Evolutionary conservation across 345 rosid species (phyloP), one percentile per base, ranked within the genome.

Genomic region (Acer negundo): DNA sequence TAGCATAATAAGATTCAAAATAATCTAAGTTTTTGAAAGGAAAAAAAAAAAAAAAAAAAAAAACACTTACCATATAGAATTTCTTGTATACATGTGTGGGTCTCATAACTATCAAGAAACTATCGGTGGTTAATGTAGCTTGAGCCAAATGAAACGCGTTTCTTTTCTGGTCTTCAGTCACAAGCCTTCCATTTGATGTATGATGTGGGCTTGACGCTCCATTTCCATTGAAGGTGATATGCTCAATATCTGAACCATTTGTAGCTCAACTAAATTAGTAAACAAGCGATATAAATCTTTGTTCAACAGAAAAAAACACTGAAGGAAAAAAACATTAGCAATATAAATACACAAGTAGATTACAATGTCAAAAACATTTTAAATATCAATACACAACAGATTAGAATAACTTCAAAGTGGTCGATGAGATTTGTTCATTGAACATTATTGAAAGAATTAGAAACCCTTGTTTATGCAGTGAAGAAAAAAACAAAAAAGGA

Each of bases 21-120:
- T 6, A 38, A 68, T 28, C 16, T 0, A 49, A 46, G 46, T 10
- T 5, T 59, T 23, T 40, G 7, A 22, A 56, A 20, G 31, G 2
- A 13, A 10, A 10, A 75, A 20, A 59, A 9, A 9, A 73, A 24
- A 59, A 28, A 13, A 10, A 10, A 75, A 20, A 59, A 9, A 9
- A 73, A 24, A 59, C 20, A 11, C 10, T 70, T 79, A 88, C 92
- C 92, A 88, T 40, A 71, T 47, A 84, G 79, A 80, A 90, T 67
- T 49, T 77, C 68, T 35, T 77, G 70, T 62, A 71, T 1, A 86
- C 85, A 64, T 81, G 71, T 4, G 86, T 67, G 55, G 89, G 90
- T 46, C 73, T 80, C 86, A 88, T 83, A 28, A 85, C 80, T 22
- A 74, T 71, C 23, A 78, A 4, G 75, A 86, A 85, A 55, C 86